Percentiles rank a stretch among this genome's conserved stretches.
phyloP scores from a whole-genome alignment of 805 yeast genomes.

The Schwanniomyces yamadae region DNA sequence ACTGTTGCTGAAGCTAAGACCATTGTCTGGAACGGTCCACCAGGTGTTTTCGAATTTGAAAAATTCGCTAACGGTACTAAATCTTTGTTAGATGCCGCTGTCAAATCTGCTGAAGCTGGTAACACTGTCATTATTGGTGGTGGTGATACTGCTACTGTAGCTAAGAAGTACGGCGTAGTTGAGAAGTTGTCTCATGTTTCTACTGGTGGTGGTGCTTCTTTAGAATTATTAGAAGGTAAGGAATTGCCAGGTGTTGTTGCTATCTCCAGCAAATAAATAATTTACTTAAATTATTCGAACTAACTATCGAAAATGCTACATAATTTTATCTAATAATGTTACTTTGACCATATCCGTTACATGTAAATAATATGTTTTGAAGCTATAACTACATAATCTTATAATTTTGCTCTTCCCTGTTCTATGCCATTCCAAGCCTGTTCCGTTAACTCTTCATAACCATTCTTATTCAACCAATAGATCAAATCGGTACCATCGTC shows the following conservation, averaged over 20 bases:
- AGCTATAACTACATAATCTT: slow-evolving; percentile 2
- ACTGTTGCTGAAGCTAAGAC: slow-evolving; percentile 94
- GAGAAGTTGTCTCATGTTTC: slow-evolving; percentile 97
- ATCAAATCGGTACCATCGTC: slow-evolving; percentile 55
- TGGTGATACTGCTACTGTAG: slow-evolving; percentile 99
- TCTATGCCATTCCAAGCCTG: slow-evolving; percentile 52
- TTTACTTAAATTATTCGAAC: neutral
- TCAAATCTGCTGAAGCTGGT: slow-evolving; percentile 81
- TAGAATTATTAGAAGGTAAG: slow-evolving; percentile 98
- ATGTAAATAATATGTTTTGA: no score
- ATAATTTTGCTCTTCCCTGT: slow-evolving; percentile 41
- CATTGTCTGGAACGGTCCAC: slow-evolving; percentile 99
- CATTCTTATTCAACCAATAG: slow-evolving; percentile 64
- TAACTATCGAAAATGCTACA: neutral
- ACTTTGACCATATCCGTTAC: neutral
- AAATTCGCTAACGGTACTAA: slow-evolving; percentile 90
- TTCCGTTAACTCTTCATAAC: slow-evolving; percentile 57
- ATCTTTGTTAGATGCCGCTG: slow-evolving; percentile 83
- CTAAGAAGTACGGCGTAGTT: slow-evolving; percentile 96
- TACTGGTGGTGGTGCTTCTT: slow-evolving; percentile 99
- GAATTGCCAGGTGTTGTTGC: slow-evolving; percentile 96
- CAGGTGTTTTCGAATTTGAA: slow-evolving; percentile 99
- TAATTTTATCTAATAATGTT: slow-evolving; percentile 1
- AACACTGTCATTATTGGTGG: slow-evolving; percentile 96
- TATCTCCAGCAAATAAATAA: slow-evolving; percentile 63